phyloP scores from a whole-genome alignment of 495 filamentous ascomycete species.

The Annulohypoxylon nitens region DNA sequence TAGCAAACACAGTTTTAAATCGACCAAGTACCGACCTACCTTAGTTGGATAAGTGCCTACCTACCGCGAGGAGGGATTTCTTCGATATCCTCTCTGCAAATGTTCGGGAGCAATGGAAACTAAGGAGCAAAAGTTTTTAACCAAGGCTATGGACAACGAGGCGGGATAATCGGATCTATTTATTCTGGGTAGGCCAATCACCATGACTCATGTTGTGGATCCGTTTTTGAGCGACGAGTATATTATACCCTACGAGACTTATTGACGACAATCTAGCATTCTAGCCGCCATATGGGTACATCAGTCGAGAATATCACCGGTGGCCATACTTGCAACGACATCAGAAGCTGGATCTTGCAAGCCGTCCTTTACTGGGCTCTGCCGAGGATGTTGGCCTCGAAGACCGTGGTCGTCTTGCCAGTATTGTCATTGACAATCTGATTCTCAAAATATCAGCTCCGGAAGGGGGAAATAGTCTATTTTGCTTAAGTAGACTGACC shows the following conservation, averaged over 20 bases:
- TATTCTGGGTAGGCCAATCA: background rate
- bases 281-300: background rate
- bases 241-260: background rate
- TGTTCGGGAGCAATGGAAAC: background rate
- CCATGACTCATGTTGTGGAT: slow-evolving; percentile 6
- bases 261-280: background rate
- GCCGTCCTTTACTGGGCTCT: slow-evolving; percentile 14
- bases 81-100: background rate
- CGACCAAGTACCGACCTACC: background rate
- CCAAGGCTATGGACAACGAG: background rate
- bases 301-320: background rate
- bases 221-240: background rate
- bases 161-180: background rate
- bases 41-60: background rate
- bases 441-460: background rate
- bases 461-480: background rate
- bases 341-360: background rate
- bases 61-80: too few species aligned
- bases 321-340: background rate
- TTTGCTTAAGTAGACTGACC: slow-evolving; percentile 30
- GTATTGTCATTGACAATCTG: slow-evolving; percentile 58
- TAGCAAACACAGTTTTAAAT: background rate
- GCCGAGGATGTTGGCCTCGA: slow-evolving; percentile 56
- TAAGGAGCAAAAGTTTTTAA: background rate
- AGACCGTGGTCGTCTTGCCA: slow-evolving; percentile 53